Evolutionary conservation across 1,139 yeast genomes (phyloP).

Genomic region (Hemisphaericaspora lyxosophila): DNA sequence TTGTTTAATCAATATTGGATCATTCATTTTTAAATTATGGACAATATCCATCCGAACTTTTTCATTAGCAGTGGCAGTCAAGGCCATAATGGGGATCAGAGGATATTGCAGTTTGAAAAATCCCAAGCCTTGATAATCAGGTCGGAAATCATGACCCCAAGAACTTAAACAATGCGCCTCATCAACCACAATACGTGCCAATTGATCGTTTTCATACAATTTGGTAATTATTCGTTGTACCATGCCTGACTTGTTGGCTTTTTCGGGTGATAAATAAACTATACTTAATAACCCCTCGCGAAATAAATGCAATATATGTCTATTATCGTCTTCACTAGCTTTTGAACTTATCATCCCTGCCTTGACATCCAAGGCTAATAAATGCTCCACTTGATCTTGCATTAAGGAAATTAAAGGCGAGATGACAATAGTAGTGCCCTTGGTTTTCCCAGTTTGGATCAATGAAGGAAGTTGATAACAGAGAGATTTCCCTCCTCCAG

Average conservation of each 20-base stretch:
- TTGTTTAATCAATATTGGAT: conserved; percentile 60
- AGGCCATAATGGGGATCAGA: conserved; percentile 86
- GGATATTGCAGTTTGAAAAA: conserved; percentile 74
- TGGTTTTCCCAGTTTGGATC: conserved; percentile 67
- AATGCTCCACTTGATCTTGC: conserved; percentile 95
- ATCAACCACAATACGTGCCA: conserved; percentile 91
- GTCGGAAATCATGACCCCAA: conserved; percentile 99
- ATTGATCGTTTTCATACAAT: conserved; percentile 51
- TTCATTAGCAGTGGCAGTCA: conserved; percentile 97
- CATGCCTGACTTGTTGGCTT: conserved; percentile 76
- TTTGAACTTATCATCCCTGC: conserved; percentile 91
- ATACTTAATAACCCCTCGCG: conserved; percentile 68
- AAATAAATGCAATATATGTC: conserved; percentile 61
- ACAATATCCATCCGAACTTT: conserved; percentile 85
- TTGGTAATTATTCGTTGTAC: conserved; percentile 64
- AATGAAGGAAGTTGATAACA: conserved; percentile 96
- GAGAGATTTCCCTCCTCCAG: conserved; percentile 97
- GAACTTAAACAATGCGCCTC: conserved; percentile 99
- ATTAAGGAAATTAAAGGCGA: conserved; percentile 94
- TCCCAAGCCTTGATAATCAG: conserved; percentile 84
- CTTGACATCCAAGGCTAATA: conserved; percentile 60
- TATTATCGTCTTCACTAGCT: conserved; percentile 63
- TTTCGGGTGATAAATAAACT: conserved; percentile 92
- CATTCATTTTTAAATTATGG: conserved; percentile 61
- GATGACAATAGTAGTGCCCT: conserved; percentile 86